These are phyloP conservation scores for Ascochyta lentis DNA, from an alignment of 2,329 filamentous ascomycete species.

Conservation along the genomic window DNA sequence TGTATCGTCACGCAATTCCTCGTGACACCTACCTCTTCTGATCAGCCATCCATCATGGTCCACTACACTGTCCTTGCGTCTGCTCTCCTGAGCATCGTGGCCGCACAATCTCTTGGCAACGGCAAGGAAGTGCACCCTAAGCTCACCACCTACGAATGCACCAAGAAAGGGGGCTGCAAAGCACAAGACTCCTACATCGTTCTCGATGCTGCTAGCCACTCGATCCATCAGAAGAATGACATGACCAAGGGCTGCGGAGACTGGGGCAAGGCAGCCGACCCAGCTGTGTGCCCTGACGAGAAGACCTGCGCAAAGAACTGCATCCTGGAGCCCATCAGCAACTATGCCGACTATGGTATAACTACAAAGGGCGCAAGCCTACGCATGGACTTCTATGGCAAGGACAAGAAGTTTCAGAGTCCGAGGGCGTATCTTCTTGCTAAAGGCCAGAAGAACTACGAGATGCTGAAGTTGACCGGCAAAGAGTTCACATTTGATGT, in stretches of 20 bases:
- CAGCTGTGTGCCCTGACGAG: conserved; percentile 57
- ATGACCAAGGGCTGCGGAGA: conserved; percentile 42
- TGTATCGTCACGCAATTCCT: conserved; percentile 12
- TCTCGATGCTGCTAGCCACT: conserved; percentile 57
- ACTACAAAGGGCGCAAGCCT: conserved; percentile 58
- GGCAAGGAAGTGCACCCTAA: conserved; percentile 58
- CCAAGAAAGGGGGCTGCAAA: conserved; percentile 57
- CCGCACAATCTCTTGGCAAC: conserved; percentile 41
- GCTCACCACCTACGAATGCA: conserved; percentile 61
- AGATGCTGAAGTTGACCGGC: conserved; percentile 69
- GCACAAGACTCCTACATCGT: conserved; percentile 58
- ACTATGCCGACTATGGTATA: conserved; percentile 63
- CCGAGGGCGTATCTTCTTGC: conserved; percentile 71
- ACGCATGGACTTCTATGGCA: conserved; percentile 53
- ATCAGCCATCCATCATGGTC: conserved; percentile 24
- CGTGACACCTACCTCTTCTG: background rate
- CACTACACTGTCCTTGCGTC: conserved; percentile 34
- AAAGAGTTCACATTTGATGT: conserved; percentile 77
- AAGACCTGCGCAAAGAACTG: conserved; percentile 62
- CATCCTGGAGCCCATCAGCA: conserved; percentile 60
- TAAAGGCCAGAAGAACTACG: conserved; percentile 64
- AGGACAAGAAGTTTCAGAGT: conserved; percentile 46
- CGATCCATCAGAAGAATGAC: conserved; percentile 51
- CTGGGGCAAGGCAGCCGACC: conserved; percentile 46
- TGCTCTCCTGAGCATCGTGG: conserved; percentile 34